Conservation (phyloP, 2,329 filamentous ascomycete species). For the Xylaria sp. region DNA sequence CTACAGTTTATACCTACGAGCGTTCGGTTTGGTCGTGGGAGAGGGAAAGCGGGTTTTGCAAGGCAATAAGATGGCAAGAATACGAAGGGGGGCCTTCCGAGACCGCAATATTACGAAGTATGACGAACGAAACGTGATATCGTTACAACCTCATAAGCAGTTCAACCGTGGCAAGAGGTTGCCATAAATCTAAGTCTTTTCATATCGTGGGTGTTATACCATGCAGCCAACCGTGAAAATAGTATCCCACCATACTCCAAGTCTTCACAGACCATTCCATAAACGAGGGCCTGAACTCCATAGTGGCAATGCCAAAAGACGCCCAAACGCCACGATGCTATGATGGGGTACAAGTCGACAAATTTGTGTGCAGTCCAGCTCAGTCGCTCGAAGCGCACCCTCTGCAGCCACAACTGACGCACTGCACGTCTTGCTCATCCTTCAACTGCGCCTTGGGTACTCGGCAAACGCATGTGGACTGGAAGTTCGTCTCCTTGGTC, state of each 20-base stretch:
- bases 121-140: no score
- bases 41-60: constrained; percentile 55
- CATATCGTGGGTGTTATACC: constrained; percentile 15
- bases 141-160: constrained; percentile 8
- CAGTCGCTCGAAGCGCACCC: constrained; percentile 87
- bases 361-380: constrained; percentile 1
- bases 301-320: constrained; percentile 6
- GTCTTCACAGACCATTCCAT: constrained; percentile 14
- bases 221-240: constrained; percentile 7
- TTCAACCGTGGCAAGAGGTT: neutral
- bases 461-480: constrained; percentile 94
- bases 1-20: constrained; percentile 71
- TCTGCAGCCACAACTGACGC: constrained; percentile 91
- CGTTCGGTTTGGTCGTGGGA: constrained; percentile 65
- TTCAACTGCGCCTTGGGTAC: constrained; percentile 89
- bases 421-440: constrained; percentile 87
- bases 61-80: constrained; percentile 43
- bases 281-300: constrained; percentile 12
- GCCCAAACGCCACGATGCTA: constrained; percentile 31
- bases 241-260: constrained; percentile 11
- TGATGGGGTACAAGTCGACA: constrained; percentile 13
- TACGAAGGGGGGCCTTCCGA: constrained; percentile 24
- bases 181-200: constrained; percentile 13
- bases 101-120: constrained; percentile 19
- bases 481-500: constrained; percentile 99